phyloP scores from a whole-genome alignment of 192 early-diverging fungal genomes.

The Backusella circina region DNA sequence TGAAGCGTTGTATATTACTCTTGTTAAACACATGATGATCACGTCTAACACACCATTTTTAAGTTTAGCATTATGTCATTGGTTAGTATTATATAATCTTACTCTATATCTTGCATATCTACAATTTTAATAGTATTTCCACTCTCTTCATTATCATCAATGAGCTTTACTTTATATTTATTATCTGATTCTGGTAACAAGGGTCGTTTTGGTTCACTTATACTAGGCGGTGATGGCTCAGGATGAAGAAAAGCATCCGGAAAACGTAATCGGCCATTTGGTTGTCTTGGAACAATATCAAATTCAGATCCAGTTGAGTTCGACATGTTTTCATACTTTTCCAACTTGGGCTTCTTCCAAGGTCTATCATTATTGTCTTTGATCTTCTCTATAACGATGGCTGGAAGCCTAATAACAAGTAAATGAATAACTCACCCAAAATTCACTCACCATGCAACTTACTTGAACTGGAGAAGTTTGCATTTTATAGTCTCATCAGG shows the following conservation, averaged over 20 bases:
- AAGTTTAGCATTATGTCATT: not conserved
- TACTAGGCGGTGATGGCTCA: not conserved
- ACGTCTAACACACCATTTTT: slow-evolving; percentile 19
- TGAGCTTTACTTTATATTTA: not conserved
- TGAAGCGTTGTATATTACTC: slow-evolving; percentile 60
- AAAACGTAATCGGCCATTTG: slow-evolving; percentile 13
- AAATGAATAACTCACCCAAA: too few species aligned
- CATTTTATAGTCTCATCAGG: slow-evolving; percentile 52
- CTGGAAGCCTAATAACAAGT: too few species aligned
- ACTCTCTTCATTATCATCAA: not conserved
- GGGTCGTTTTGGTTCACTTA: not conserved
- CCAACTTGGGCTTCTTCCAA: not conserved
- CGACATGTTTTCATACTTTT: not conserved
- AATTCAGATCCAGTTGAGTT: not conserved
- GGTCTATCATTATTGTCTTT: not conserved
- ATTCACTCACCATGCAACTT: not conserved
- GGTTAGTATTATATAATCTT: not conserved
- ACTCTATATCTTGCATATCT: slow-evolving; percentile 5
- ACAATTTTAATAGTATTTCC: not conserved
- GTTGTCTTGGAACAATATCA: slow-evolving; percentile 9
- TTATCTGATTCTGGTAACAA: not conserved
- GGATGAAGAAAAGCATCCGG: slow-evolving; percentile 16
- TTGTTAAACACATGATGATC: slow-evolving; percentile 59
- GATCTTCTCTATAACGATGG: slow-evolving; percentile 12
- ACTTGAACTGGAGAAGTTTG: slow-evolving; percentile 28